A percentile compares a stretch with the other conserved stretches of the same genome.
phyloP scores from a whole-genome alignment of 2,329 filamentous ascomycete species.

The Aspergillus calidoustus region DNA sequence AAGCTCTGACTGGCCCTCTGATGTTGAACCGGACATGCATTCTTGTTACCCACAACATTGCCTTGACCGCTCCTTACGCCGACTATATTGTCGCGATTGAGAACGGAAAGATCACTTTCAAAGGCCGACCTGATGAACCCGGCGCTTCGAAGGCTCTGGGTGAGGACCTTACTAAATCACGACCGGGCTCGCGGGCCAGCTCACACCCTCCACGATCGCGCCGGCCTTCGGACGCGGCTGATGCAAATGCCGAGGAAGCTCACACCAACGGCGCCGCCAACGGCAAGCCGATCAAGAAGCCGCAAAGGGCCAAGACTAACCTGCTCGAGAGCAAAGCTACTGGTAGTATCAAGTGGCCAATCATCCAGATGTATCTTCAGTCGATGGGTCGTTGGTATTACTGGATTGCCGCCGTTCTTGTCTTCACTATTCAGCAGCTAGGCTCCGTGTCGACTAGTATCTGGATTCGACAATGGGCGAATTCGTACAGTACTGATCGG shows the following conservation, averaged over 20 bases:
- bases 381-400: constrained; percentile 98
- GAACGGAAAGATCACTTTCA: constrained; percentile 77
- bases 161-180: constrained; percentile 80
- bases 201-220: constrained; percentile 78
- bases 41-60: constrained; percentile 91
- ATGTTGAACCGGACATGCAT: constrained; percentile 92
- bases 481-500: constrained; percentile 71
- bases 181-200: constrained; percentile 68
- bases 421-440: constrained; percentile 83
- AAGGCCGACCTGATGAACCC: constrained; percentile 78
- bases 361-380: constrained; percentile 81
- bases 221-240: constrained; percentile 72
- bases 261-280: constrained; percentile 52
- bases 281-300: constrained; percentile 45
- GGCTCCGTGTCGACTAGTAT: constrained; percentile 86
- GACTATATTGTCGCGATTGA: constrained; percentile 83
- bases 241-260: constrained; percentile 54
- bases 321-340: constrained; percentile 77
- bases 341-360: constrained; percentile 85
- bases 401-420: constrained; percentile 75
- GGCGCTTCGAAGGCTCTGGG: constrained; percentile 87
- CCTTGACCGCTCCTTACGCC: constrained; percentile 80
- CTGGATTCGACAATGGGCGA: constrained; percentile 95
- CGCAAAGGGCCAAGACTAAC: constrained; percentile 52
- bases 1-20: constrained; percentile 85